phyloP scores from a whole-genome alignment of 164 flowering plant genomes.

The Dillenia turbinata region DNA sequence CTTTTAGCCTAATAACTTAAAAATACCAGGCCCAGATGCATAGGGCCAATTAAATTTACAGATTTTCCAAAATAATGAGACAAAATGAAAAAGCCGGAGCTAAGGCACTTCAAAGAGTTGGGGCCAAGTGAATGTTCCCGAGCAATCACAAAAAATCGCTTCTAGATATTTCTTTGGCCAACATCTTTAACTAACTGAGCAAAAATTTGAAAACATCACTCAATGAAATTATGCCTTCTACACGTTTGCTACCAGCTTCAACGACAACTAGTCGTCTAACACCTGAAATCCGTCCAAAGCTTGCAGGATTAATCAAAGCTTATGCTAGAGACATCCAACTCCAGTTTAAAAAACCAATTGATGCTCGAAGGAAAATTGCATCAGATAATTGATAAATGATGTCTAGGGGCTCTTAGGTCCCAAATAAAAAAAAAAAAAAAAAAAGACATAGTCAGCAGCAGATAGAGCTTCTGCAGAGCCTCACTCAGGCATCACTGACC shows the following conservation, averaged over 20 bases:
- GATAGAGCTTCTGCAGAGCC: too few species aligned
- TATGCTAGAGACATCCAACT: too few species aligned
- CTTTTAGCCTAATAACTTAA: constrained; percentile 23
- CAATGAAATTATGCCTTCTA: constrained; percentile 79
- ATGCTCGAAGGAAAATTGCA: too few species aligned
- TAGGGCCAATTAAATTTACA: constrained; percentile 31
- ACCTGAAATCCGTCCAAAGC: constrained; percentile 36
- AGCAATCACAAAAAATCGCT: constrained; percentile 11
- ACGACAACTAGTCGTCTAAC: constrained; percentile 77
- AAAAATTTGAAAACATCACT: constrained; percentile 75
- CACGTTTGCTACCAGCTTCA: constrained; percentile 95
- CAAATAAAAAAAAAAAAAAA: background rate
- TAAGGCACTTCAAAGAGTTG: constrained; percentile 8
- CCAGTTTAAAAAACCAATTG: too few species aligned
- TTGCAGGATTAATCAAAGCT: background rate
- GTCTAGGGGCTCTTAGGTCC: too few species aligned
- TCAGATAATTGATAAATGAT: too few species aligned
- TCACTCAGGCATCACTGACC: too few species aligned
- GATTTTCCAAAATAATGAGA: constrained; percentile 5
- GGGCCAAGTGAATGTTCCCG: constrained; percentile 1
- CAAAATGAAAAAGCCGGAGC: constrained; percentile 4
- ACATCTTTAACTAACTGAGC: constrained; percentile 41
- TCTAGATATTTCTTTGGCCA: background rate
- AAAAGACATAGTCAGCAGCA: background rate
- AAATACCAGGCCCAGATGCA: constrained; percentile 15